Evolutionary conservation across 306 rosid genomes (phyloP).

Genomic region (Prunus davidiana): DNA sequence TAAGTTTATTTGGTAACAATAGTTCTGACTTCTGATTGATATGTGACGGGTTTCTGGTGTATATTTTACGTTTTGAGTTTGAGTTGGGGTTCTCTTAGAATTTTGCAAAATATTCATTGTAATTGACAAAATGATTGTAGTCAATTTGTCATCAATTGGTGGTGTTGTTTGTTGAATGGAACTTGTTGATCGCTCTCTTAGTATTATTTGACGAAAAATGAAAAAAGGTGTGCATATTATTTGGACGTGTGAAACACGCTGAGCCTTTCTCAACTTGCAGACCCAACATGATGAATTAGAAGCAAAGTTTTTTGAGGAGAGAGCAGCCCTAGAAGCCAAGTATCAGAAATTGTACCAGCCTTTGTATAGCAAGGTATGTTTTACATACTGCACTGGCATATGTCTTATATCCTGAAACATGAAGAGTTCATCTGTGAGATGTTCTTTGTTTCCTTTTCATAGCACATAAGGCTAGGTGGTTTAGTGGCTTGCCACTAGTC

Average conservation of each 20-base stretch:
- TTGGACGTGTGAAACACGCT: not conserved
- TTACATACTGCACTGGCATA: not conserved
- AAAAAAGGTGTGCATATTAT: not conserved
- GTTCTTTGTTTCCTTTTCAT: not conserved
- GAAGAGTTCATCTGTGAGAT: not conserved
- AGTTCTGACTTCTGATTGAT: not conserved
- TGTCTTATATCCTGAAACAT: not conserved
- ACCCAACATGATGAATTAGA: constrained; percentile 78
- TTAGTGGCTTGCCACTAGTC: not conserved
- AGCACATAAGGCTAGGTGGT: not conserved
- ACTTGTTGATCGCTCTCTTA: not conserved
- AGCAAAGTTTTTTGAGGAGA: constrained; percentile 82
- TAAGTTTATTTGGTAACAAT: not conserved
- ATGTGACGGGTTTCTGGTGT: not conserved
- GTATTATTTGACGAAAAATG: not conserved
- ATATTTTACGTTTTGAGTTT: not conserved
- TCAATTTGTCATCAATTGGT: not conserved
- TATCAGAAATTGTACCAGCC: constrained; percentile 85
- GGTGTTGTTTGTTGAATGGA: not conserved
- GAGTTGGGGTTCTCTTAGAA: not conserved
- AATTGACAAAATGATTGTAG: not conserved
- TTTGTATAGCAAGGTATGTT: constrained; percentile 57
- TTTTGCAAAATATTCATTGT: not conserved
- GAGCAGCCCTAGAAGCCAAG: constrained; percentile 90
- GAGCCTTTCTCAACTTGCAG: constrained; percentile 30